These are phyloP conservation scores for Phaseolus coccineus DNA, from an alignment of 331 rosid genomes.

Conservation along the genomic window DNA sequence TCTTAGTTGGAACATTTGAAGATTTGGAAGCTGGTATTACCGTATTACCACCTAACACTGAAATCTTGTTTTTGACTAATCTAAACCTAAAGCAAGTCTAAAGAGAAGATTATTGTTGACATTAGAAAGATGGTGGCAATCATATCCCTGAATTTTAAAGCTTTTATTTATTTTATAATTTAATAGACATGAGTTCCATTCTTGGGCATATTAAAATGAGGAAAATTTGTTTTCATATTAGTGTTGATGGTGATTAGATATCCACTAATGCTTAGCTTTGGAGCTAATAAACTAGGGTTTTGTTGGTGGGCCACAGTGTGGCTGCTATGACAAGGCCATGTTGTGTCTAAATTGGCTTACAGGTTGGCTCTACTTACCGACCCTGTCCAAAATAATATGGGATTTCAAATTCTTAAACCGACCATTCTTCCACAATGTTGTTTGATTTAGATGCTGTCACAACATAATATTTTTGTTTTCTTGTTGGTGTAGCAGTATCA, in stretches of 20 bases:
- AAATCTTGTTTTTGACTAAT: conserved; percentile 49
- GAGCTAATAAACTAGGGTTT: conserved; percentile 39
- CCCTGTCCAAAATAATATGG: conserved; percentile 42
- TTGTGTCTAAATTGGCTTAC: conserved; percentile 50
- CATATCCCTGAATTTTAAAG: conserved; percentile 34
- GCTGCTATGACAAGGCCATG: conserved; percentile 39
- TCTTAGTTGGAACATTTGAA: conserved; percentile 41
- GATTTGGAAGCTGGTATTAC: conserved; percentile 38
- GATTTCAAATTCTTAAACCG: conserved; percentile 36
- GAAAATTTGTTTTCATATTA: conserved; percentile 16
- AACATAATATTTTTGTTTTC: not conserved
- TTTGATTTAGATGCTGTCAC: conserved; percentile 38
- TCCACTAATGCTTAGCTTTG: conserved; percentile 51
- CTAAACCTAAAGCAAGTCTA: conserved; percentile 39
- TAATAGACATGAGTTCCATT: conserved; percentile 35
- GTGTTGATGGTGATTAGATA: conserved; percentile 46
- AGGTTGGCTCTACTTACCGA: conserved; percentile 54
- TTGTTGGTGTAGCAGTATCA: conserved; percentile 12
- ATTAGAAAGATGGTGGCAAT: conserved; percentile 40
- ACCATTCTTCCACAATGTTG: conserved; percentile 36
- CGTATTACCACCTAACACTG: conserved; percentile 48
- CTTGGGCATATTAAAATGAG: conserved; percentile 34
- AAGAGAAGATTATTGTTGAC: conserved; percentile 46
- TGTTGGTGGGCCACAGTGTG: conserved; percentile 40
- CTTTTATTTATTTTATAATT: conserved; percentile 15